Evolutionary conservation across 495 filamentous ascomycete species (phyloP), one percentile per base, ranked within the genome.

Genomic region (Podospora conica): DNA sequence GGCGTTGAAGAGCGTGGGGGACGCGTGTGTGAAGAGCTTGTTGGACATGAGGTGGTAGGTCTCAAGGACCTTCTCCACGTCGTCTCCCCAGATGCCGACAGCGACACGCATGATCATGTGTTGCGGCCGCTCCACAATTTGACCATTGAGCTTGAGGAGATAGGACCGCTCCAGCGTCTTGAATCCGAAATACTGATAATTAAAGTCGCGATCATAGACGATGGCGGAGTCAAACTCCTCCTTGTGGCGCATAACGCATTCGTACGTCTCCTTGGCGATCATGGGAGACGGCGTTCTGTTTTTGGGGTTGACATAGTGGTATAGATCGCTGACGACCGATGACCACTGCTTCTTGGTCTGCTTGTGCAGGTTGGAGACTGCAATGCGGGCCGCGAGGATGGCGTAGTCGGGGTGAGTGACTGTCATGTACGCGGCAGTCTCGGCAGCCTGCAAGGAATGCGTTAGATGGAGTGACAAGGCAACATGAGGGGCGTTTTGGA

Each of bases 271-370:
- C 69, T 93, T 76, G 18, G 93, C 90, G 68, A 98, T 97, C 95
- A 98, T 97, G 27, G 95, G 93, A 27, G 92, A 91, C 24, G 84
- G 76, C 70, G 85, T 90, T 53, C 82, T 80, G 77, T 96, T 98
- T 83, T 93, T 96, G 22, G 95, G 95, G 80, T 98, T 98, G 75
- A 96, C 80, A 79, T 97, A 98, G 81, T 97, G 85, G 82, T 93
- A 96, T 20, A 98, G 86, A 73, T 98, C 95, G 68, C 87, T 88
- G 69, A 98, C 85, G 65, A 98, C 95, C 65, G 91, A 84, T 7
- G 95, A 97, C 80, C 94, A 98, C 76, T 97, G 94, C 84, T 98
- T 98, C 85, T 97, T 97, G 48, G 95, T 98, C 84, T 98, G 95
- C 82, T 98, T 98, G 86, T 98, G 95, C 63, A 98, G 89, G 84